These are phyloP conservation scores for Rhodotorula graminis DNA, from an alignment of 768 basidiomycete species.

Conservation along the genomic window DNA sequence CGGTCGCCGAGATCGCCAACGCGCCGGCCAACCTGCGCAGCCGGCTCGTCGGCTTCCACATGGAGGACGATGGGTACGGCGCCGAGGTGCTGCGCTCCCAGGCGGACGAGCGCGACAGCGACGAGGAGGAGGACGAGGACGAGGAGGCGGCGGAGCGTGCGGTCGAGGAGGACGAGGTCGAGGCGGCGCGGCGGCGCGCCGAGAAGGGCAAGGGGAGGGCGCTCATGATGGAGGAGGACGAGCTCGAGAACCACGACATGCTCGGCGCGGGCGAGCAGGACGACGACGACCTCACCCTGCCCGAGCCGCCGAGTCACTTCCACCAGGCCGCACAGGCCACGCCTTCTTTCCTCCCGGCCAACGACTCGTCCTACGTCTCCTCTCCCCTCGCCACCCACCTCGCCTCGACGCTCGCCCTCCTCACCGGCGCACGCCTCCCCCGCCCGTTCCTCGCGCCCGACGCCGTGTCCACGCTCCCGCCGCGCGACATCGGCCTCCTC, in stretches of 20 bases:
- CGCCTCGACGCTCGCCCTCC: constrained; percentile 28
- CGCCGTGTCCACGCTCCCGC: constrained; percentile 8
- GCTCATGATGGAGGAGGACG: constrained; percentile 10
- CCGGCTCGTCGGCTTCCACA: constrained; percentile 30
- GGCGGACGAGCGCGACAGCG: constrained; percentile 8
- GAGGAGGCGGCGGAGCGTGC: background rate
- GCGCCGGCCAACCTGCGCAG: constrained; percentile 10
- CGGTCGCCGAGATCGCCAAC: constrained; percentile 10
- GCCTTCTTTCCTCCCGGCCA: background rate
- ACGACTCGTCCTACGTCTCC: background rate
- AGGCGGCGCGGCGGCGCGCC: background rate
- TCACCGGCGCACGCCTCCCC: constrained; percentile 18
- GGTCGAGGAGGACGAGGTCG: background rate
- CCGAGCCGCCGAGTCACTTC: constrained; percentile 18
- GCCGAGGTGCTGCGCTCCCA: background rate
- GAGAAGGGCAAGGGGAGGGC: constrained; percentile 16
- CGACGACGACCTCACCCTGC: background rate
- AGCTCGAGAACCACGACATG: constrained; percentile 13
- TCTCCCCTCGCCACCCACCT: background rate
- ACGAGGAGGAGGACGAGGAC: constrained; percentile 5
- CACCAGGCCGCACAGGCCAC: background rate
- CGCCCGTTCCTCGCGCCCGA: constrained; percentile 31
- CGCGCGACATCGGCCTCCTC: background rate
- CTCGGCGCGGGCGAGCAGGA: constrained; percentile 20
- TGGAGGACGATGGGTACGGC: constrained; percentile 36